Conservation (phyloP, 495 filamentous ascomycete species). For the Neurospora sp. region DNA sequence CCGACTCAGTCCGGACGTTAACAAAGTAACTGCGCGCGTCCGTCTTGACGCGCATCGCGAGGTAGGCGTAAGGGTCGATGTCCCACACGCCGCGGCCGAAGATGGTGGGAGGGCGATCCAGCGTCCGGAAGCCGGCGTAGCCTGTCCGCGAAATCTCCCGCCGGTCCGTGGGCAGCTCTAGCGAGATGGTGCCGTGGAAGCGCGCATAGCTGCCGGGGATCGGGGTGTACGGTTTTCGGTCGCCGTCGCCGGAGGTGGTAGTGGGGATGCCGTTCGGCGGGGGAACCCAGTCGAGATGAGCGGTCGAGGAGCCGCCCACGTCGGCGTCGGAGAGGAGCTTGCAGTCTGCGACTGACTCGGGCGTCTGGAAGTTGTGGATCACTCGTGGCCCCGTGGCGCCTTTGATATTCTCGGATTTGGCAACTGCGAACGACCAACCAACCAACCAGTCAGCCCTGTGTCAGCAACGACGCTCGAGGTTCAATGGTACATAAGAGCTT, state of each 20-base stretch:
- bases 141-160: conserved; percentile 63
- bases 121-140: conserved; percentile 81
- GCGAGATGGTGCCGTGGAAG: conserved; percentile 85
- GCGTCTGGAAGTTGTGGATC: conserved; percentile 56
- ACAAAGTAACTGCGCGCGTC: conserved; percentile 90
- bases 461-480: background rate
- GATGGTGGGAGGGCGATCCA: conserved; percentile 47
- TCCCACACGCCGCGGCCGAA: conserved; percentile 82
- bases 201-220: conserved; percentile 41
- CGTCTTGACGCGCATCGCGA: conserved; percentile 81
- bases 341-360: conserved; percentile 51
- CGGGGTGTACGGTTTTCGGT: conserved; percentile 24
- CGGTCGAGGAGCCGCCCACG: conserved; percentile 74
- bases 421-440: conserved; percentile 12
- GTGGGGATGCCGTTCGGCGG: conserved; percentile 46
- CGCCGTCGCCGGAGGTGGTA: conserved; percentile 22
- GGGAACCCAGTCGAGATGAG: conserved; percentile 56
- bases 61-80: conserved; percentile 76
- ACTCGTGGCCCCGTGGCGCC: conserved; percentile 44
- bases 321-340: conserved; percentile 80
- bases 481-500: background rate
- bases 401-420: conserved; percentile 44
- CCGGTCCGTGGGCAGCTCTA: conserved; percentile 63
- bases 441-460: background rate
- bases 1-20: conserved; percentile 88